Evolutionary conservation across 2,329 filamentous ascomycete species (phyloP).

Genomic region (Exophiala sp.): DNA sequence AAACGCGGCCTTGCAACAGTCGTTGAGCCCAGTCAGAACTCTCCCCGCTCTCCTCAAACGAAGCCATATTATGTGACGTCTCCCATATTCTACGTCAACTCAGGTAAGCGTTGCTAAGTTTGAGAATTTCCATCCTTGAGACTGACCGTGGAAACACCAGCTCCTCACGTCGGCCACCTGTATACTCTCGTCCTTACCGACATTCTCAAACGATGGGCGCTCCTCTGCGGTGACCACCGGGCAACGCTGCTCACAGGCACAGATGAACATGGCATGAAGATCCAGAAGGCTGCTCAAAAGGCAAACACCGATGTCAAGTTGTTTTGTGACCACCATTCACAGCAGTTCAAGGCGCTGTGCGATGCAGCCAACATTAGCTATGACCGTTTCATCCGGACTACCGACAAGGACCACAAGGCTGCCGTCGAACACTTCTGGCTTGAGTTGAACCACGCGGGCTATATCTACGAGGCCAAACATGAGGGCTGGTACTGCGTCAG

Average conservation of each 20-base stretch:
- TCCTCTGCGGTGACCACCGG: constrained; percentile 59
- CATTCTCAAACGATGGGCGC: constrained; percentile 85
- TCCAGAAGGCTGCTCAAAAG: constrained; percentile 75
- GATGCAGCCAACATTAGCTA: constrained; percentile 62
- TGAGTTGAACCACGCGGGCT: constrained; percentile 65
- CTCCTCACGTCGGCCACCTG: constrained; percentile 89
- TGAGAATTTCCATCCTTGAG: background rate
- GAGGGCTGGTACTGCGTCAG: constrained; percentile 95
- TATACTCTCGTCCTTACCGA: constrained; percentile 90
- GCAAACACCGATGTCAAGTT: constrained; percentile 66
- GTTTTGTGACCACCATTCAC: constrained; percentile 82
- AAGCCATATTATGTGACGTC: constrained; percentile 96
- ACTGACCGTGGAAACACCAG: constrained; percentile 42
- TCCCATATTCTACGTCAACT: constrained; percentile 98
- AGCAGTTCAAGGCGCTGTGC: constrained; percentile 57
- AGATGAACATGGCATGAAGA: constrained; percentile 96
- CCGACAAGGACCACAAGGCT: constrained; percentile 71
- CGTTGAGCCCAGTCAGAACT: constrained; percentile 1
- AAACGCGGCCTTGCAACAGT: constrained; percentile 12
- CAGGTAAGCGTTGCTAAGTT: constrained; percentile 50
- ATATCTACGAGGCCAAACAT: constrained; percentile 79
- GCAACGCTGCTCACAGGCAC: constrained; percentile 83
- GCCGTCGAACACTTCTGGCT: constrained; percentile 89
- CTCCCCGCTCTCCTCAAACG: background rate
- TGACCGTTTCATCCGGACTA: constrained; percentile 89